Conservation (phyloP, 495 filamentous ascomycete species). For the Xylaria longipes region DNA sequence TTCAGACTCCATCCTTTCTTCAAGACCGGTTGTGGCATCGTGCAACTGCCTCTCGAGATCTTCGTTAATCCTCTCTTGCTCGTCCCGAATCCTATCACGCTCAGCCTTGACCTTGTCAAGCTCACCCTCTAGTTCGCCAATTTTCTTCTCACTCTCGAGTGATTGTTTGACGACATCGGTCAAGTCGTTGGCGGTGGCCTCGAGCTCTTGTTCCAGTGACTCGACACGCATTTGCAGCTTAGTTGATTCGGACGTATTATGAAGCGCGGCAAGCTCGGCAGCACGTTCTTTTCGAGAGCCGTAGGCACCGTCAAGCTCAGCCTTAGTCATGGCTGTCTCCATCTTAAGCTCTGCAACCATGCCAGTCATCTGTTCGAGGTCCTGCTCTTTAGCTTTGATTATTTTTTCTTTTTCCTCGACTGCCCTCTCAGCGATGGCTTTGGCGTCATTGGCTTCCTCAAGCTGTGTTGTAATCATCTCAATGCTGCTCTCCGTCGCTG, state of each 20-base stretch:
- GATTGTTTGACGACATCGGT: conserved; percentile 85
- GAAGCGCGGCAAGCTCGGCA: conserved; percentile 72
- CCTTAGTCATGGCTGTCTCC: conserved; percentile 88
- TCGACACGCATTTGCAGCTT: conserved; percentile 66
- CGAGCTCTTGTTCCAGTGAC: conserved; percentile 78
- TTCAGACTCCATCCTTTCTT: conserved; percentile 44
- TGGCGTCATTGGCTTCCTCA: conserved; percentile 43
- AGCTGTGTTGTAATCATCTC: conserved; percentile 44
- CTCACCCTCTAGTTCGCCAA: conserved; percentile 72
- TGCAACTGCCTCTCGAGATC: conserved; percentile 39
- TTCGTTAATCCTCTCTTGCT: conserved; percentile 42
- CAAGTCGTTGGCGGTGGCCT: conserved; percentile 81
- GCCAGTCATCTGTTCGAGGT: conserved; percentile 76
- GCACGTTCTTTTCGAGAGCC: conserved; percentile 79
- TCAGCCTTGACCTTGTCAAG: conserved; percentile 48
- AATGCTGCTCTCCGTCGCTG: conserved; percentile 42
- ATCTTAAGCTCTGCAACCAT: conserved; percentile 88
- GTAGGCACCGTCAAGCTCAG: conserved; percentile 94
- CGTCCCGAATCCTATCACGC: conserved; percentile 42
- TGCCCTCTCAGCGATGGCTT: conserved; percentile 40
- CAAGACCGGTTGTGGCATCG: conserved; percentile 36
- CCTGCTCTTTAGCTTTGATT: conserved; percentile 62
- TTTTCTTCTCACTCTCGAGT: conserved; percentile 87
- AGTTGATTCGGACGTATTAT: conserved; percentile 69
- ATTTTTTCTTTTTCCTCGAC: conserved; percentile 49